Conservation (phyloP, 495 filamentous ascomycete species). For the Thermochaetoides thermophila region DNA sequence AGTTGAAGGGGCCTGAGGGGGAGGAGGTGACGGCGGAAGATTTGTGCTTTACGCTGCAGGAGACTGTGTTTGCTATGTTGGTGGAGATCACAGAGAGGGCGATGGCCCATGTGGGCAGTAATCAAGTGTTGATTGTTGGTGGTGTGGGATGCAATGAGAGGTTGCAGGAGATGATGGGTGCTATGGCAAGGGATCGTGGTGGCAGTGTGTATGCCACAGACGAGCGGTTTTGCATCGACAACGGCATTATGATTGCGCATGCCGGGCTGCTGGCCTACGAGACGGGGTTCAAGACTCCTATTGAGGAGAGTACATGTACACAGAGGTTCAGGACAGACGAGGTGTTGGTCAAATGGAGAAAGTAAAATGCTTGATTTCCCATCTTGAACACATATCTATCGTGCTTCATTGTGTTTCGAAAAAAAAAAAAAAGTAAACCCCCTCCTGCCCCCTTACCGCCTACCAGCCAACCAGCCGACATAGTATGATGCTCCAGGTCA, state of each 20-base stretch:
- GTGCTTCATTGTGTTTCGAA: no score
- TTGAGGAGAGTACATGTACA: slow-evolving; percentile 79
- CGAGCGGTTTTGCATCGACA: slow-evolving; percentile 96
- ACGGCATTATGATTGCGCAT: slow-evolving; percentile 99
- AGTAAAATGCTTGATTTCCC: slow-evolving; percentile 42
- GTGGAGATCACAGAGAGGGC: slow-evolving; percentile 97
- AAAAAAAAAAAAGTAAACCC: no score
- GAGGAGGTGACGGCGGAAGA: slow-evolving; percentile 60
- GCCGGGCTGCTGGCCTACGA: slow-evolving; percentile 74
- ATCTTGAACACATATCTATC: no score
- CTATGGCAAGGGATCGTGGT: slow-evolving; percentile 83
- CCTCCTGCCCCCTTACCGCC: no score
- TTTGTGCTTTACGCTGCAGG: slow-evolving; percentile 87
- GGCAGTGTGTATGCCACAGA: slow-evolving; percentile 90
- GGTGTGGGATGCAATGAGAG: slow-evolving; percentile 98
- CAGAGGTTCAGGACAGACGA: slow-evolving; percentile 94
- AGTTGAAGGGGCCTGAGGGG: slow-evolving; percentile 27
- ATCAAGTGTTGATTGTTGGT: slow-evolving; percentile 84
- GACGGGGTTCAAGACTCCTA: slow-evolving; percentile 57
- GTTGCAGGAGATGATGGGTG: slow-evolving; percentile 94
- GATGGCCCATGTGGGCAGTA: slow-evolving; percentile 91
- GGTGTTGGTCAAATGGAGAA: slow-evolving; percentile 82
- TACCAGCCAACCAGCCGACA: no score
- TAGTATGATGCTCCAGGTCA: no score
- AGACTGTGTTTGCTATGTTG: slow-evolving; percentile 90